These are phyloP conservation scores for Pulveroboletus frians DNA, from an alignment of 768 basidiomycete genomes.

Conservation along the genomic window DNA sequence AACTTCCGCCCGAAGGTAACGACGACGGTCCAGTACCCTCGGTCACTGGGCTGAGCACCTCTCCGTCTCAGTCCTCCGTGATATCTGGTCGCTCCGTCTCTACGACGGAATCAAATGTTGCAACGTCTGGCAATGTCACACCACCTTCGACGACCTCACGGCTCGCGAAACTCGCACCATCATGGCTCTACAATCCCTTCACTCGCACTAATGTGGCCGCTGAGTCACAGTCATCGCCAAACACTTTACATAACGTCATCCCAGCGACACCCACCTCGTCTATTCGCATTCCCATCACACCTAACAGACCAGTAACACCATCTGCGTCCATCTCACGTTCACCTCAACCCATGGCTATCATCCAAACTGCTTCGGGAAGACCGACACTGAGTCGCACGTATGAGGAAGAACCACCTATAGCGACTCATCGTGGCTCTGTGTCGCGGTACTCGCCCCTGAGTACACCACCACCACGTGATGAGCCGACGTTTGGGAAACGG, in stretches of 20 bases:
- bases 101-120: constrained; percentile 31
- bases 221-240: constrained; percentile 52
- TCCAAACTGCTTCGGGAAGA: constrained; percentile 36
- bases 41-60: constrained; percentile 46
- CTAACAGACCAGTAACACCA: constrained; percentile 27
- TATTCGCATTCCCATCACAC: constrained; percentile 28
- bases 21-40: constrained; percentile 31
- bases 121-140: constrained; percentile 10
- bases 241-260: constrained; percentile 34
- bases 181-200: constrained; percentile 81
- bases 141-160: constrained; percentile 32
- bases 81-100: constrained; percentile 46
- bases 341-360: constrained; percentile 40
- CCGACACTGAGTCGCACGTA: constrained; percentile 47
- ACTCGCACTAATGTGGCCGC: constrained; percentile 45
- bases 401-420: constrained; percentile 50
- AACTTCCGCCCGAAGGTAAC: constrained; percentile 45
- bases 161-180: constrained; percentile 58
- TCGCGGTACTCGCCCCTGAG: constrained; percentile 58
- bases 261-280: constrained; percentile 22
- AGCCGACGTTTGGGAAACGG: constrained; percentile 46
- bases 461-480: constrained; percentile 69
- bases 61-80: constrained; percentile 63
- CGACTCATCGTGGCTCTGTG: constrained; percentile 42
- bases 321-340: constrained; percentile 33